Evolutionary conservation across 352 stramenopile species (phyloP).

Genomic region (Pythium vanterpoolii): DNA sequence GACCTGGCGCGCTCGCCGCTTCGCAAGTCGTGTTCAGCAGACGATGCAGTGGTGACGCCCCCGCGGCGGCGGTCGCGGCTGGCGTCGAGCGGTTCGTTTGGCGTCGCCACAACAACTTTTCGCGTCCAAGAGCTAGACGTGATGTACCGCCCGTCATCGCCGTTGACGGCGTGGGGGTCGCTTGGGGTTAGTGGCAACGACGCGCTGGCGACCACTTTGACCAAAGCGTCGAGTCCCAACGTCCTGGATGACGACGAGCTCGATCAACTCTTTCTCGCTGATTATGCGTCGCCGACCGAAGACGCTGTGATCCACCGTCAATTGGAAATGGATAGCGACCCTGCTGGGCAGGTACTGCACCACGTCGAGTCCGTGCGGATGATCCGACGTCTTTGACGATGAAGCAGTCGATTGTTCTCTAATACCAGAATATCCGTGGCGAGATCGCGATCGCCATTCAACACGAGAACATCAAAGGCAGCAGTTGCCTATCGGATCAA

Average conservation of each 20-base stretch:
- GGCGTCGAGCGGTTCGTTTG: constrained; percentile 1
- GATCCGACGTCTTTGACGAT: constrained; percentile 14
- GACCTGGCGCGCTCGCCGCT: neutral
- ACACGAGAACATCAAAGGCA: no score
- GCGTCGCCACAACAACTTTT: constrained; percentile 39
- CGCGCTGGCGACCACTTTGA: neutral
- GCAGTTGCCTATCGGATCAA: no score
- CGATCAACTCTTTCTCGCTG: constrained; percentile 53
- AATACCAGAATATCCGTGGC: no score
- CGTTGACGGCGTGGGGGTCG: constrained; percentile 12
- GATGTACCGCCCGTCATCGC: constrained; percentile 32
- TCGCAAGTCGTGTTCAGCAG: no score
- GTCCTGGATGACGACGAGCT: constrained; percentile 34
- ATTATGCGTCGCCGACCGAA: constrained; percentile 39
- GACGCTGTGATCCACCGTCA: constrained; percentile 64
- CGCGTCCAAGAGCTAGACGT: constrained; percentile 61
- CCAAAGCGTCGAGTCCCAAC: constrained; percentile 3
- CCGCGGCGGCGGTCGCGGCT: constrained; percentile 1
- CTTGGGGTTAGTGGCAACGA: neutral
- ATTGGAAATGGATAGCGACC: constrained; percentile 11
- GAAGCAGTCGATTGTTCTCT: no score
- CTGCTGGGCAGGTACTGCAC: constrained; percentile 5
- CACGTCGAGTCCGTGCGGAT: constrained; percentile 17
- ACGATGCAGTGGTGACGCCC: neutral
- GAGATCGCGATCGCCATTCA: no score